Conservation (phyloP, 2,329 filamentous ascomycete genomes). For the Nakataea oryzae region DNA sequence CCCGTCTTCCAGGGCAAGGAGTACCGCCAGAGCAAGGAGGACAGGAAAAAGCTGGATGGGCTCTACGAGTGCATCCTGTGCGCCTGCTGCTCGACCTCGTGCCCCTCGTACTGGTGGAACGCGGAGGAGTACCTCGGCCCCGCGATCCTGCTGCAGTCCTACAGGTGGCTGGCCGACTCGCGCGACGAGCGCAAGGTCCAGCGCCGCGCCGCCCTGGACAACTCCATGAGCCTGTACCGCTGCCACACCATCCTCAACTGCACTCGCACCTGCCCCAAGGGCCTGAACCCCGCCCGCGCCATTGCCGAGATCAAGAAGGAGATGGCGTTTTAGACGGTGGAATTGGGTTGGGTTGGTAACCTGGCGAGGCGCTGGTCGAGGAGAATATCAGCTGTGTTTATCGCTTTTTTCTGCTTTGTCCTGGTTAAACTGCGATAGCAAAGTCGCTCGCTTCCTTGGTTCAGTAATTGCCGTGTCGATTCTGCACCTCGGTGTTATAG, state of each 20-base stretch:
- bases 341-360: no score
- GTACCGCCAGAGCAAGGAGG: slow-evolving; percentile 79
- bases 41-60: slow-evolving; percentile 93
- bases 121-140: slow-evolving; percentile 96
- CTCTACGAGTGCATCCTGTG: slow-evolving; percentile 99
- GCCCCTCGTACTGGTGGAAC: slow-evolving; percentile 99
- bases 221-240: slow-evolving; percentile 97
- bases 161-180: slow-evolving; percentile 93
- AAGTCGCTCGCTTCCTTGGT: no score
- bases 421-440: no score
- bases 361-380: no score
- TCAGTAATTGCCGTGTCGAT: no score
- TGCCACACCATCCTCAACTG: slow-evolving; percentile 99
- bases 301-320: slow-evolving; percentile 99
- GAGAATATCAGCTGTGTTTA: no score
- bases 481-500: no score
- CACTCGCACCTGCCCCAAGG: slow-evolving; percentile 96
- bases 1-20: slow-evolving; percentile 64
- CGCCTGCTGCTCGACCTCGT: slow-evolving; percentile 97
- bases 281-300: slow-evolving; percentile 84
- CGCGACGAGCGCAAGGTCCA: slow-evolving; percentile 82
- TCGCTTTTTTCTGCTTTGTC: no score
- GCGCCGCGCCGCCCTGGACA: slow-evolving; percentile 87
- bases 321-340: slow-evolving; percentile 52
- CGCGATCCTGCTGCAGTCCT: slow-evolving; percentile 92